Conservation (phyloP, 2,329 filamentous ascomycete species). For the Conoideocrella luteorostrata region DNA sequence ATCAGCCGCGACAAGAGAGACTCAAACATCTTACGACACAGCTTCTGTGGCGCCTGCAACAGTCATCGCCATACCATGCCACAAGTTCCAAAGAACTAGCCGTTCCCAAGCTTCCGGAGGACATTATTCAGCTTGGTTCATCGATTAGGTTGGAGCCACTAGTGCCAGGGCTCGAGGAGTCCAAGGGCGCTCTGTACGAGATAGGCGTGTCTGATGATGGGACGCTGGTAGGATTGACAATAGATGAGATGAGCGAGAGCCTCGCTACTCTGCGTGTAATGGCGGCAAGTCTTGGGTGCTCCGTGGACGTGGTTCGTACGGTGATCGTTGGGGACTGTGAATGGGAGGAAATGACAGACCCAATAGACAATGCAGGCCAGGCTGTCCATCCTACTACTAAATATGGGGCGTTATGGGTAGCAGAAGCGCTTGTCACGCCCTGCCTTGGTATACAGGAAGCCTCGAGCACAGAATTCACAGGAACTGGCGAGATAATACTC, state of each 20-base stretch:
- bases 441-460: conserved; percentile 40
- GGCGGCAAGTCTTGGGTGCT: conserved; percentile 87
- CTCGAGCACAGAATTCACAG: not conserved
- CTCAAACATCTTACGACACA: conserved; percentile 92
- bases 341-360: conserved; percentile 46
- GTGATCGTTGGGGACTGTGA: conserved; percentile 83
- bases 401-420: conserved; percentile 68
- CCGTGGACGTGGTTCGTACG: conserved; percentile 72
- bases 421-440: conserved; percentile 82
- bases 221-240: conserved; percentile 77
- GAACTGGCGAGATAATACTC: no score
- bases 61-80: conserved; percentile 86
- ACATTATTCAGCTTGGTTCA: conserved; percentile 38
- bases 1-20: conserved; percentile 71
- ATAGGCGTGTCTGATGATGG: conserved; percentile 96
- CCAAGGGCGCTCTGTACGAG: conserved; percentile 87
- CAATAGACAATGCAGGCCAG: conserved; percentile 21
- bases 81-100: conserved; percentile 70
- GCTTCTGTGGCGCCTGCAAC: conserved; percentile 87
- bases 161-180: conserved; percentile 81
- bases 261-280: conserved; percentile 78
- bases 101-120: conserved; percentile 68
- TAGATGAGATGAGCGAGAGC: conserved; percentile 90
- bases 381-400: conserved; percentile 17
- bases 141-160: conserved; percentile 48